Base-by-base conservation (phyloP, 2,329 filamentous ascomycete species). In the Fusarium devonianum region DNA sequence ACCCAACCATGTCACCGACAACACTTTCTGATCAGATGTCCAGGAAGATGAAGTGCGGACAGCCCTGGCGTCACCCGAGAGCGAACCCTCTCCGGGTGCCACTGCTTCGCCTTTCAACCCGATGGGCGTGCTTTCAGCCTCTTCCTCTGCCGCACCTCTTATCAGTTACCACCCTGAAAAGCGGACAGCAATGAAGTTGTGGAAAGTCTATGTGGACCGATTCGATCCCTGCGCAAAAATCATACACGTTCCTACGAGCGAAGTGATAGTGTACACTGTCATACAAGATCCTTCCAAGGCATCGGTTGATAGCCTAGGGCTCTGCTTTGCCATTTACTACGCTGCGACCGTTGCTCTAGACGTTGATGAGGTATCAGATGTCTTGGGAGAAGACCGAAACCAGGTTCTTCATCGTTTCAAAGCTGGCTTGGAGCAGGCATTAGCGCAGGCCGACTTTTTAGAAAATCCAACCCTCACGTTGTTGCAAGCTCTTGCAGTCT, bases 311-410 rank as follows among this genome's bases (percentile, higher is more conserved):
- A 49, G 49, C 1, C 7, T 71, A 6, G 75, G 75, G 0, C 62
- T 79, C 4, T 74, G 74, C 49, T 78, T 75, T 42, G 67, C 74
- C 46, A 77, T 85, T 11, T 85, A 84, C 54, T 78, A 71, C 53
- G 69, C 75, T 4, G 64, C 81, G 0, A 62, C 79, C 3, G 47
- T 73, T 1, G 77, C 75, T 37, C 63, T 82, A 2, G 49, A 60
- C 0, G 50, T 63, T 0, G 64, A 71, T 2, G 73, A 79, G 3
- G 77, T 71, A 22, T 62, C 57, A 2, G 26, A 22, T 3, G 12
- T 67, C 4, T 47, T 66, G 0, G 65, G 62, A 0, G 56, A 66
- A 5, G 63, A 67, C 7, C 61, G 60, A 6, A 45, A 51, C 2
- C 54, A 51, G 3, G 43, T 33, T 2, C 66, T 74, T 5, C 44